Base-by-base conservation (phyloP, 1,284 basidiomycete genomes). In the Microbotryomycetes sp. region DNA sequence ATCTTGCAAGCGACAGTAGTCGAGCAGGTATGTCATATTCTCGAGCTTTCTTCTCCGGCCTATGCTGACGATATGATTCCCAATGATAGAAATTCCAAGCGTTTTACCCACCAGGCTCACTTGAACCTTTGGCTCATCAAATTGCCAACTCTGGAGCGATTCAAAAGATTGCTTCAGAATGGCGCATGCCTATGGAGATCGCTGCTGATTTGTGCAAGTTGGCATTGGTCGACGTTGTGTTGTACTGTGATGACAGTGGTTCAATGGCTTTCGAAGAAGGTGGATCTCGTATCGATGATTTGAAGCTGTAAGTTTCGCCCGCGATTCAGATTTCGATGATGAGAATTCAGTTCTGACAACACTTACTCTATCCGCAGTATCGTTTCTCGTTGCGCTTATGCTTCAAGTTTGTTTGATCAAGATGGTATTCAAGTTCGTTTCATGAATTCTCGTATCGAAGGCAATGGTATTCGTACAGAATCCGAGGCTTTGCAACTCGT, bases 381-480 rank as follows among this genome's bases (percentile, higher is more conserved):
- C 71, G 31, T 69, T 23, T 46, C 55, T 5, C 60, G 71, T 32
- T 76, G 78, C 50, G 76, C 78, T 19, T 75, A 69, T 53, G 77
- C 76, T 16, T 74, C 76, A 3, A 72, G 74, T 5, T 70, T 79
- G 23, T 79, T 80, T 66, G 79, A 80, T 69, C 42, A 70, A 74
- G 60, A 62, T 49, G 60, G 58, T 6, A 59, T 61, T 46, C 31
- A 54, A 31, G 31, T 77, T 46, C 70, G 77, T 59, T 79, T 80
- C 74, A 76, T 80, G 74, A 79, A 79, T 74, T 75, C 71, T 49
- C 70, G 71, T 46, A 60, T 76, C 32, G 75, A 79, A 59, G 79
- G 78, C 46, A 76, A 79, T 73, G 73, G 75, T 65, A 75, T 80
- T 66, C 72, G 69, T 31, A 73, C 68, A 46, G 79, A 80, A 65